A percentile compares a stretch with the other conserved stretches of the same genome.
These are phyloP conservation scores for Pleomassaria siparia DNA, from an alignment of 2,329 filamentous ascomycete species.

Conservation along the genomic window DNA sequence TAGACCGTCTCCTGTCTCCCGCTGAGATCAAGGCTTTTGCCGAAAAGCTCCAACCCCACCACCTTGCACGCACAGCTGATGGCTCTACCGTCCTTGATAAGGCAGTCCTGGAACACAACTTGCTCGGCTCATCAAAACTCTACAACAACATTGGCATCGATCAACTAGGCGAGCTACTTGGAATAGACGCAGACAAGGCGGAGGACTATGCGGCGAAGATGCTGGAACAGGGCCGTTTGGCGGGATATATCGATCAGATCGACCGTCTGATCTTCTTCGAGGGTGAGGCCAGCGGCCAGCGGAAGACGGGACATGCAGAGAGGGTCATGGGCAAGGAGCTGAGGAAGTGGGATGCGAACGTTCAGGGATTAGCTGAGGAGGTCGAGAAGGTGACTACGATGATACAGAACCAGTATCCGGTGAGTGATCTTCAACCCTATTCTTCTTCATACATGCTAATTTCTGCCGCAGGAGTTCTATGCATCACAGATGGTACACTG, in stretches of 20 bases:
- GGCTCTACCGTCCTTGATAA: slow-evolving; percentile 90
- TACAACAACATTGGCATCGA: slow-evolving; percentile 59
- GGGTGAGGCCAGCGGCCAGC: slow-evolving; percentile 69
- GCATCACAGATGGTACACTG: slow-evolving; percentile 45
- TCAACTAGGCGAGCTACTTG: slow-evolving; percentile 74
- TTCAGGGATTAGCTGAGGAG: slow-evolving; percentile 83
- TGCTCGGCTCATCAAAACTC: slow-evolving; percentile 74
- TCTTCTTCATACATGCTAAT: neutral
- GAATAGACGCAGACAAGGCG: slow-evolving; percentile 75
- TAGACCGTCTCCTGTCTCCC: slow-evolving; percentile 78
- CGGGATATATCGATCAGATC: slow-evolving; percentile 92
- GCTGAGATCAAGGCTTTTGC: slow-evolving; percentile 88
- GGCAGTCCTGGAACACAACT: slow-evolving; percentile 94
- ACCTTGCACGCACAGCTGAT: slow-evolving; percentile 85
- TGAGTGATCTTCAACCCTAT: slow-evolving; percentile 40
- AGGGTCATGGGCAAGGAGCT: slow-evolving; percentile 67
- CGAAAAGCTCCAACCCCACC: slow-evolving; percentile 77
- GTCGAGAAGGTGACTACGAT: slow-evolving; percentile 83
- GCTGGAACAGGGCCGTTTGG: slow-evolving; percentile 90
- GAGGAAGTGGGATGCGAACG: slow-evolving; percentile 85
- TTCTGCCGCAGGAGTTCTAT: slow-evolving; percentile 42
- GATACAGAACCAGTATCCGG: slow-evolving; percentile 79
- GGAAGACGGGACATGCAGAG: slow-evolving; percentile 65
- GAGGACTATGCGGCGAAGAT: slow-evolving; percentile 91
- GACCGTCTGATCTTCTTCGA: slow-evolving; percentile 87